phyloP scores from a whole-genome alignment of 352 stramenopile species.

The Pythium monospermum region DNA sequence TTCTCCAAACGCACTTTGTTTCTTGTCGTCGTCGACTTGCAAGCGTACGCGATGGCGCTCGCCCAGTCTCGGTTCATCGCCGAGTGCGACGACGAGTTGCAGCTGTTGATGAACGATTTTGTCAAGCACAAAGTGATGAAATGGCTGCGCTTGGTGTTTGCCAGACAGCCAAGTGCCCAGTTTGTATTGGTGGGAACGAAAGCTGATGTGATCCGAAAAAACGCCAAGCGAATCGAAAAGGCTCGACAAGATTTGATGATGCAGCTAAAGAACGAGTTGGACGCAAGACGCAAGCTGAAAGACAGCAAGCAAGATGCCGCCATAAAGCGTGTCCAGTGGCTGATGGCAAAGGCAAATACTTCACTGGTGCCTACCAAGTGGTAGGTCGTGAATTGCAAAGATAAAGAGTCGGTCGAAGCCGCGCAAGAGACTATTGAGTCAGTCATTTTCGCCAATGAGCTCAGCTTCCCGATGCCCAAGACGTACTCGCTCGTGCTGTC shows the following conservation, averaged over 20 bases:
- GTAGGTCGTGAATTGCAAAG: background rate
- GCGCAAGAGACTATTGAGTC: background rate
- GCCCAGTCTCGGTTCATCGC: background rate
- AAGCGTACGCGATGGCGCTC: background rate
- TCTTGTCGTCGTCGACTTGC: constrained; percentile 1
- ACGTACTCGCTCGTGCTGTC: background rate
- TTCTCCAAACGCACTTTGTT: constrained; percentile 1
- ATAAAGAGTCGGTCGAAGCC: background rate
- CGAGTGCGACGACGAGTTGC: background rate
- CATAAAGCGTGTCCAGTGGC: background rate
- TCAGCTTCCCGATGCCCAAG: background rate
- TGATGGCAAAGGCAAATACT: background rate
- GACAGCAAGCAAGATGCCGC: background rate
- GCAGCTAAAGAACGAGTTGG: background rate
- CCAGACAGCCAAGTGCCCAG: background rate
- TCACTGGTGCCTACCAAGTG: background rate
- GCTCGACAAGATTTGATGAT: background rate
- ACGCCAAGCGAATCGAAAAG: background rate
- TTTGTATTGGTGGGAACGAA: constrained; percentile 2
- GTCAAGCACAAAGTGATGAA: background rate
- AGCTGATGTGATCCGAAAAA: background rate
- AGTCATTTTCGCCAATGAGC: background rate
- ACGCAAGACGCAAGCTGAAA: background rate
- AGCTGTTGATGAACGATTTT: background rate
- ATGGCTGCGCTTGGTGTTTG: constrained; percentile 1